Conservation (phyloP, 2,329 filamentous ascomycete species). For the Penicillium glabrum region DNA sequence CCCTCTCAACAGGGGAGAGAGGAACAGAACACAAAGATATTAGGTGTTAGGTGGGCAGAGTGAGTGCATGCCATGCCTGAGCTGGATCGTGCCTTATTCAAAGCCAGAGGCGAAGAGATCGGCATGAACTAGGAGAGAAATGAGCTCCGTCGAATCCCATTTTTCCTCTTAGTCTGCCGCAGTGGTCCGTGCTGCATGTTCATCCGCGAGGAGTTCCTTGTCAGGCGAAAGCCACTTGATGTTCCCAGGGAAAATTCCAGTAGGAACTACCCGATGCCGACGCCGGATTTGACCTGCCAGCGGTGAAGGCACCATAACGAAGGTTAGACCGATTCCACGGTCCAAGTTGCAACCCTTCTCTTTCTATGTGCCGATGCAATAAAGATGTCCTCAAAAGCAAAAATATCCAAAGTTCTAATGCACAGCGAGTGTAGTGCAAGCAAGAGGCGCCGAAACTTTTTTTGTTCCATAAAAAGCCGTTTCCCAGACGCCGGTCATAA, state of each 20-base stretch:
- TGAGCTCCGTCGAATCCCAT: conserved; percentile 19
- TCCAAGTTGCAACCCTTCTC: conserved; percentile 9
- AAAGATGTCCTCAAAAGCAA: conserved; percentile 27
- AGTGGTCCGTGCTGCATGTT: not conserved
- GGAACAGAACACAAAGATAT: conserved; percentile 6
- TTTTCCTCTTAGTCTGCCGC: conserved; percentile 5
- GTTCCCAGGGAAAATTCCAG: not conserved
- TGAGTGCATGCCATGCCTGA: conserved; percentile 4
- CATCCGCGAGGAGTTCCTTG: not conserved
- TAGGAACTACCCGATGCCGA: conserved; percentile 6
- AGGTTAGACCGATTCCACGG: conserved; percentile 4
- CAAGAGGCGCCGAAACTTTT: conserved; percentile 29
- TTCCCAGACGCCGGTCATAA: conserved; percentile 37
- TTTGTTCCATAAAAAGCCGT: conserved; percentile 25
- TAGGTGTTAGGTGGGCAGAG: conserved; percentile 5
- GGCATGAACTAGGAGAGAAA: conserved; percentile 1
- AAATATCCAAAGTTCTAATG: conserved; percentile 31
- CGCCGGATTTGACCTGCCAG: conserved; percentile 18
- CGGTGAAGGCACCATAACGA: conserved; percentile 14
- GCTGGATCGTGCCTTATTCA: conserved; percentile 18
- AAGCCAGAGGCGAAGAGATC: conserved; percentile 15
- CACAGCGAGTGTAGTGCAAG: conserved; percentile 43
- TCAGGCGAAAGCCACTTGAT: not conserved
- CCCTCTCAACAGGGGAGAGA: not conserved
- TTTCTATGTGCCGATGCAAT: conserved; percentile 38